Percentiles rank a stretch among this genome's conserved stretches.
Conservation (phyloP, 2,329 filamentous ascomycete species). For the Xylaria sp. region DNA sequence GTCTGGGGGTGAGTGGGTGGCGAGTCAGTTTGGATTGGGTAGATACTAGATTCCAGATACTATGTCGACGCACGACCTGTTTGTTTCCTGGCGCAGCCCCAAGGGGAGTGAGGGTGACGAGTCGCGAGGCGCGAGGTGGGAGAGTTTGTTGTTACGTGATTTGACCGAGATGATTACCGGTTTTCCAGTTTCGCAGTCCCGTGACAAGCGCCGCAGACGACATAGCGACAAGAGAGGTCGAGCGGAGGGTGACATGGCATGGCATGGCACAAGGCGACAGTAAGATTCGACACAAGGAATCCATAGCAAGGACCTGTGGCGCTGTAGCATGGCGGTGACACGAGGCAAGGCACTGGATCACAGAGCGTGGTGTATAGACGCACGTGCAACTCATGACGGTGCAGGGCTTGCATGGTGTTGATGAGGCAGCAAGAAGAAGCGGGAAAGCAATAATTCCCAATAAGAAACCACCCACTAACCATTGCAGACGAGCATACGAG, state of each 20-base stretch:
- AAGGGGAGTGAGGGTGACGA: neutral
- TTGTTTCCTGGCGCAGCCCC: constrained; percentile 1
- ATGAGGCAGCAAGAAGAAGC: neutral
- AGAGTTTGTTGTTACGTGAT: neutral
- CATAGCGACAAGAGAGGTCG: constrained; percentile 1
- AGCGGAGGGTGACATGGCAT: constrained; percentile 3
- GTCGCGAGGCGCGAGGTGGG: constrained; percentile 1
- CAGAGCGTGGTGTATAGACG: constrained; percentile 11
- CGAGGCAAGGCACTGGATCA: constrained; percentile 23
- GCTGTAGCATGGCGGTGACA: constrained; percentile 16
- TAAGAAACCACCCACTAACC: neutral
- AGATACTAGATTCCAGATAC: neutral
- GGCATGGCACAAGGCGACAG: neutral
- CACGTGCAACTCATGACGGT: constrained; percentile 19
- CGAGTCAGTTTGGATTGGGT: constrained; percentile 6
- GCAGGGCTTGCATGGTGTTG: constrained; percentile 7
- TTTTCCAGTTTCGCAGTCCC: constrained; percentile 6
- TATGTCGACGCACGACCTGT: constrained; percentile 1
- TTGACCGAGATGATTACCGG: constrained; percentile 7
- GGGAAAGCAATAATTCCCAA: neutral
- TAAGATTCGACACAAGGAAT: constrained; percentile 14
- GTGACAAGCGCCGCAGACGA: constrained; percentile 26
- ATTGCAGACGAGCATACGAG: neutral
- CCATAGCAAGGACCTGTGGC: constrained; percentile 22
- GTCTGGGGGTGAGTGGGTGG: neutral